Conservation (phyloP, 2,329 filamentous ascomycete genomes). For the Alternaria arbusti region DNA sequence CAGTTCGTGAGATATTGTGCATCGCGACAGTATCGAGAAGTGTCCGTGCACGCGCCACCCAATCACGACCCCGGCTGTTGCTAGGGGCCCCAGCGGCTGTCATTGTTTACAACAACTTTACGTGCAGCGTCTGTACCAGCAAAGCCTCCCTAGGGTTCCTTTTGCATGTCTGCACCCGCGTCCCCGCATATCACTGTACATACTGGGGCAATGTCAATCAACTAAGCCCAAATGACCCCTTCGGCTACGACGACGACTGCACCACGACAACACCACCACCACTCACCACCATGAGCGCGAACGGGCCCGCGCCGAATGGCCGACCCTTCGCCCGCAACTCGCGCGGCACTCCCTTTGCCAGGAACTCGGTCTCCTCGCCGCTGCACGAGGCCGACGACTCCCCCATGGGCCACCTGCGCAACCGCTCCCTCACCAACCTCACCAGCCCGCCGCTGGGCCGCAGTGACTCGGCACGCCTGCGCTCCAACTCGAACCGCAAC, state of each 20-base stretch:
- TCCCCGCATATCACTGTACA: slow-evolving; percentile 6
- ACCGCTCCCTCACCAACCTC: slow-evolving; percentile 68
- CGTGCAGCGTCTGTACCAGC: slow-evolving; percentile 1
- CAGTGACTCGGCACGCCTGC: slow-evolving; percentile 46
- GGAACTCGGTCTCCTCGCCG: slow-evolving; percentile 70
- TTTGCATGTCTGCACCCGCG: slow-evolving; percentile 1
- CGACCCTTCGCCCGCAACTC: slow-evolving; percentile 66
- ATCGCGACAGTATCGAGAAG: neutral
- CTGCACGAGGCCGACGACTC: slow-evolving; percentile 50
- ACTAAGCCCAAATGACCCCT: neutral
- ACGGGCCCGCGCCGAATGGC: slow-evolving; percentile 65
- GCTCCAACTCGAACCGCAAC: slow-evolving; percentile 70
- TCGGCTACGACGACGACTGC: slow-evolving; percentile 21
- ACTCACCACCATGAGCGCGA: slow-evolving; percentile 57
- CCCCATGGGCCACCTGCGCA: slow-evolving; percentile 66
- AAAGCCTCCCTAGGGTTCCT: neutral
- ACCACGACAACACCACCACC: slow-evolving; percentile 23
- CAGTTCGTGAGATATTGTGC: neutral
- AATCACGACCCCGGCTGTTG: slow-evolving; percentile 14
- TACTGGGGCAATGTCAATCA: slow-evolving; percentile 27
- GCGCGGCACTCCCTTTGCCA: slow-evolving; percentile 80
- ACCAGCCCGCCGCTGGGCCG: slow-evolving; percentile 40
- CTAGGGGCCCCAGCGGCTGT: slow-evolving; percentile 14
- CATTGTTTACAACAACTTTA: slow-evolving; percentile 13
- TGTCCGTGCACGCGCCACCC: neutral